These are phyloP conservation scores for Phytomonas francai DNA, from an alignment of 208 protist genomes.

Conservation along the genomic window DNA sequence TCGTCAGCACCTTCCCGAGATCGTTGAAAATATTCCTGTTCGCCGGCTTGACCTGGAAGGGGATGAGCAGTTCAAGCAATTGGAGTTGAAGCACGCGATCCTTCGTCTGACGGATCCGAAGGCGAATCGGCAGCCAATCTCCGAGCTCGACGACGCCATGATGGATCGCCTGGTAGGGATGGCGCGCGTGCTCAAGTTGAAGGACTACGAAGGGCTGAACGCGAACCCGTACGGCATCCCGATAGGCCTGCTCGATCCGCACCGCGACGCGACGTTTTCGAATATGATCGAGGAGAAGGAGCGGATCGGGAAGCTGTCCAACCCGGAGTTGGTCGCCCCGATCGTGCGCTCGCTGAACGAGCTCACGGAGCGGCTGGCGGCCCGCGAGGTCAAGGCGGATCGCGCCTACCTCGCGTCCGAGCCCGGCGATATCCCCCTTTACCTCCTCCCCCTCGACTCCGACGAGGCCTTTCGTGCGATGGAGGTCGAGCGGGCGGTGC, in stretches of 20 bases:
- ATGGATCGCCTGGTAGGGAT: constrained; percentile 62
- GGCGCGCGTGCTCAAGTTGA: constrained; percentile 42
- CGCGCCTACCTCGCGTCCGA: constrained; percentile 43
- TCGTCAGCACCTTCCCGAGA: constrained; percentile 49
- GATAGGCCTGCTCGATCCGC: constrained; percentile 36
- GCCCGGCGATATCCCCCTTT: constrained; percentile 42
- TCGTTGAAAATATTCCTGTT: constrained; percentile 46
- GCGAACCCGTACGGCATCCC: constrained; percentile 41
- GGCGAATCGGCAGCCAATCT: constrained; percentile 42
- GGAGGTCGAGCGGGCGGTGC: constrained; percentile 26
- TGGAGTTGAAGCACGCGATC: constrained; percentile 60
- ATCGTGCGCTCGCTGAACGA: constrained; percentile 52
- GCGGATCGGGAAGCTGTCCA: constrained; percentile 1
- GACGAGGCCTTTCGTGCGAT: constrained; percentile 32
- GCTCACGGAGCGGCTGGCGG: constrained; percentile 50
- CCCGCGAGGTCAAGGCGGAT: constrained; percentile 26
- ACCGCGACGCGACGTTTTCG: constrained; percentile 44
- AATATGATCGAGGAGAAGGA: constrained; percentile 6
- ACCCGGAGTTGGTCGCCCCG: constrained; percentile 19
- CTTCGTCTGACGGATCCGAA: constrained; percentile 46
- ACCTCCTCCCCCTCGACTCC: constrained; percentile 34
- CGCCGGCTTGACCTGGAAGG: constrained; percentile 54
- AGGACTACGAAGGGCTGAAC: constrained; percentile 52
- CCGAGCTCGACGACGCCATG: constrained; percentile 50
- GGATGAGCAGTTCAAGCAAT: constrained; percentile 45